Conservation (phyloP, 106 monocot species). For the Hemerocallis citrina region DNA sequence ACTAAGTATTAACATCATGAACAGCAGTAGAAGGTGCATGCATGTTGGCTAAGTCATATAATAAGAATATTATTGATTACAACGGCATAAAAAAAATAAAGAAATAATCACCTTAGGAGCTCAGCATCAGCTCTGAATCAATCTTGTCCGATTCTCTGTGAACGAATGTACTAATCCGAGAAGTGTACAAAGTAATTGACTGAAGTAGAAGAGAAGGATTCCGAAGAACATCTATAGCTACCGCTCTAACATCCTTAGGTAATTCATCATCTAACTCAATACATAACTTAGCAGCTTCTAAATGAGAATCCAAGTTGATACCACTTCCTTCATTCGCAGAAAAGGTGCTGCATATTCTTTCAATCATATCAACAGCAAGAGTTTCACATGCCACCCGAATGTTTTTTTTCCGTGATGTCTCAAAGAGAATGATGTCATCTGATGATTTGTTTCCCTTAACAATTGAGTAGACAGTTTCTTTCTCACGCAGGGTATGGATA, state of each 20-base stretch:
- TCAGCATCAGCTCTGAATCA: constrained; percentile 92
- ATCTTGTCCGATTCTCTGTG: constrained; percentile 90
- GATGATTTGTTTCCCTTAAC: constrained; percentile 72
- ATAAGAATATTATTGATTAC: not conserved
- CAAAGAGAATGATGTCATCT: constrained; percentile 68
- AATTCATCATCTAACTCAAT: constrained; percentile 67
- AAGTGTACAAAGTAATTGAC: constrained; percentile 52
- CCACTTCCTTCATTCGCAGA: constrained; percentile 86
- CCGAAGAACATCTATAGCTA: constrained; percentile 44
- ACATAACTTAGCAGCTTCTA: constrained; percentile 64
- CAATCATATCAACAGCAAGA: constrained; percentile 60
- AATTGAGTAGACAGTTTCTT: constrained; percentile 72
- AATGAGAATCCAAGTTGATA: constrained; percentile 46
- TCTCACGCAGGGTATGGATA: constrained; percentile 31
- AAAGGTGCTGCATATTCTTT: constrained; percentile 60
- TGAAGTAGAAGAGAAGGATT: constrained; percentile 78
- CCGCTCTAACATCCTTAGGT: constrained; percentile 65
- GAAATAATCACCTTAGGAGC: constrained; percentile 51
- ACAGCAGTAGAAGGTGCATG: too few species aligned
- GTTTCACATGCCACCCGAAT: constrained; percentile 83
- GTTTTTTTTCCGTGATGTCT: constrained; percentile 63
- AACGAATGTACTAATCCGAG: constrained; percentile 49
- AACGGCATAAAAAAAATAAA: not conserved
- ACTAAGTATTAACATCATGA: too few species aligned
- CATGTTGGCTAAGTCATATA: too few species aligned